Conservation (phyloP, 805 yeast genomes). For the Pichia manshurica region DNA sequence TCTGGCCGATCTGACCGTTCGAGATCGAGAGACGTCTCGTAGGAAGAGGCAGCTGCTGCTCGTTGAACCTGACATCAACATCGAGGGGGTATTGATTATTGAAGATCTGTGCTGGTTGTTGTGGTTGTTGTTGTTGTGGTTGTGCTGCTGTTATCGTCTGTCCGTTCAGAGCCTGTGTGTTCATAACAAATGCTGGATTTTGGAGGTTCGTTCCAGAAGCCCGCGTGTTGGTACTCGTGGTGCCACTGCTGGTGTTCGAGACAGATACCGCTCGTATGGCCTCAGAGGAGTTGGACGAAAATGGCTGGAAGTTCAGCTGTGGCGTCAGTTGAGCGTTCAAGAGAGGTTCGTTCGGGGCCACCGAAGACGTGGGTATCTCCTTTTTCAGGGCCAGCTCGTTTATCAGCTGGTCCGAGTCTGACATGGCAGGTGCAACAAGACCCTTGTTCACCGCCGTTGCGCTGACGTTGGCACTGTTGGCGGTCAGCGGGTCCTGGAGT, state of each 20-base stretch:
- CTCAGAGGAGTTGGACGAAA: too few relatives aligned
- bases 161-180: too few relatives aligned
- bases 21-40: conserved; percentile 74
- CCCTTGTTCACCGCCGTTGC: too few relatives aligned
- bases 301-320: too few relatives aligned
- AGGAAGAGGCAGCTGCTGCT: conserved; percentile 17
- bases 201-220: too few relatives aligned
- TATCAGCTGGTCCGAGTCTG: background rate
- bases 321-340: too few relatives aligned
- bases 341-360: background rate
- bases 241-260: too few relatives aligned
- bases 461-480: too few relatives aligned
- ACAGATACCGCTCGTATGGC: too few relatives aligned
- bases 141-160: background rate
- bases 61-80: conserved; percentile 1
- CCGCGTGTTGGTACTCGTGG: too few relatives aligned
- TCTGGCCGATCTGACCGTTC: conserved; percentile 80
- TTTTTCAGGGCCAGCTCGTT: background rate
- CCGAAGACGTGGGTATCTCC: background rate
- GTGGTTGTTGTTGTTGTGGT: background rate
- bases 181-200: too few relatives aligned
- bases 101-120: background rate
- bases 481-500: too few relatives aligned
- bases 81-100: background rate
- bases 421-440: background rate